Evolutionary conservation across 2,329 filamentous ascomycete species (phyloP), one percentile per base, ranked within the genome.

Genomic region (Lasiodiplodia hormozganensis): DNA sequence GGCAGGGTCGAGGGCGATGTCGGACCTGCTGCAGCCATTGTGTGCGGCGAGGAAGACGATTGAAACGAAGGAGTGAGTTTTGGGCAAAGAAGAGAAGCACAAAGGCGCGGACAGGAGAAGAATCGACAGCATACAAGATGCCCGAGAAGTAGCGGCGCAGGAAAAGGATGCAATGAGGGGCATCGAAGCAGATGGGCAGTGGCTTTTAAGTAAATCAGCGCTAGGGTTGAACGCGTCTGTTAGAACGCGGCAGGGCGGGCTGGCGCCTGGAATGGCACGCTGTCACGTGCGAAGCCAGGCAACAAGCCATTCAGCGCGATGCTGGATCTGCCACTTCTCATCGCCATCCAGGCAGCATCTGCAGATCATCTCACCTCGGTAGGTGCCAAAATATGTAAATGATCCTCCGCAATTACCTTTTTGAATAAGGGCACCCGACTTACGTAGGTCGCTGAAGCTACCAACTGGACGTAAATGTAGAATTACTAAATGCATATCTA

Each of bases 1-100:
- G 81, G 81, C 18, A 83, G 74, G 16, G 56, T 34, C 14, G 62
- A 54, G 31, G 60, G 47, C 14, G 31, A n/a, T 47, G 23, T 38
- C 16, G 47, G 12, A 2, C 4, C 25, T 36, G 43, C 47, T 8
- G 47, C 11, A n/a, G 21, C 60, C 60, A 64, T 64, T 11, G n/a
- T 62, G 58, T 8, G 31, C 18, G 43, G 23, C 2, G 40, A 21
- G 14, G 14, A 28, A 12, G 47, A 16, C 11, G 31, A 2, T 14
- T 18, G 28, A 38, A 12, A 10, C 4, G 12, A 25, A 5, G 10
- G 16, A 51, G 23, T n/a, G 58, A 7, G 34, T 34, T 25, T 14
- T 31, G 8, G 18, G 52, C 2, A 16, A 18, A 47, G 14, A 31
- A 23, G 40, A 6, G 38, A 21, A 31, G 8, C 7, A 5, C 11